These are phyloP conservation scores for Coniella vitis DNA, from an alignment of 2,329 filamentous ascomycete genomes.

Conservation along the genomic window DNA sequence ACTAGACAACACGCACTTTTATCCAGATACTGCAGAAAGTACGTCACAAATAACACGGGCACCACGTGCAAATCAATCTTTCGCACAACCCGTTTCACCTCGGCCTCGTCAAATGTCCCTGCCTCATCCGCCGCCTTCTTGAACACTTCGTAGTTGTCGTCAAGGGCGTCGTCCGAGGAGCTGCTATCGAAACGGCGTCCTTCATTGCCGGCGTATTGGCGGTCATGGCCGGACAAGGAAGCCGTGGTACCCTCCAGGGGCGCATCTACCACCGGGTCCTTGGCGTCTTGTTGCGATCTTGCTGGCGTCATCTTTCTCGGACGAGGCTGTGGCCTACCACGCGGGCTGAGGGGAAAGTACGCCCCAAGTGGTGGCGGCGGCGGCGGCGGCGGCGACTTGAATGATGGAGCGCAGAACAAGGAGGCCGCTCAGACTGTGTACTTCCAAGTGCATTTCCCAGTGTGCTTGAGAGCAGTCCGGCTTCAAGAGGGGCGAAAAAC, in stretches of 20 bases:
- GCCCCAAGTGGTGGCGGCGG: too few species aligned
- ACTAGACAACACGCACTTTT: conserved; percentile 21
- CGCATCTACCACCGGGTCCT: not conserved
- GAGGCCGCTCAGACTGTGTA: too few species aligned
- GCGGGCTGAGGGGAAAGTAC: too few species aligned
- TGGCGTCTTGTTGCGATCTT: conserved; percentile 2
- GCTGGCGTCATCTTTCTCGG: conserved; percentile 2
- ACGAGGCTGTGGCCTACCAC: too few species aligned
- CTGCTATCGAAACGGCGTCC: conserved; percentile 15
- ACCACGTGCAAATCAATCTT: conserved; percentile 27
- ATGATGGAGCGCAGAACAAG: too few species aligned
- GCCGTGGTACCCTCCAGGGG: not conserved
- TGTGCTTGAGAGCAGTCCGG: too few species aligned
- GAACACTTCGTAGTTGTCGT: conserved; percentile 28
- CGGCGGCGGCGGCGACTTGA: too few species aligned
- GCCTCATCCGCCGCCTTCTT: conserved; percentile 18
- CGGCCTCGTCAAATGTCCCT: conserved; percentile 20
- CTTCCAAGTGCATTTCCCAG: too few species aligned
- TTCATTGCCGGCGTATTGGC: too few species aligned
- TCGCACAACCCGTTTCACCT: conserved; percentile 24
- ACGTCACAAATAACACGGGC: conserved; percentile 26
- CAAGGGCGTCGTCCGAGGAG: conserved; percentile 19
- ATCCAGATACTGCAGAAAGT: conserved; percentile 28
- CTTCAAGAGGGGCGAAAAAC: too few species aligned
- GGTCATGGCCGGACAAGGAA: not conserved